Conservation (phyloP, 164 flowering plant species). For the grape (Vitis vinifera) region DNA sequence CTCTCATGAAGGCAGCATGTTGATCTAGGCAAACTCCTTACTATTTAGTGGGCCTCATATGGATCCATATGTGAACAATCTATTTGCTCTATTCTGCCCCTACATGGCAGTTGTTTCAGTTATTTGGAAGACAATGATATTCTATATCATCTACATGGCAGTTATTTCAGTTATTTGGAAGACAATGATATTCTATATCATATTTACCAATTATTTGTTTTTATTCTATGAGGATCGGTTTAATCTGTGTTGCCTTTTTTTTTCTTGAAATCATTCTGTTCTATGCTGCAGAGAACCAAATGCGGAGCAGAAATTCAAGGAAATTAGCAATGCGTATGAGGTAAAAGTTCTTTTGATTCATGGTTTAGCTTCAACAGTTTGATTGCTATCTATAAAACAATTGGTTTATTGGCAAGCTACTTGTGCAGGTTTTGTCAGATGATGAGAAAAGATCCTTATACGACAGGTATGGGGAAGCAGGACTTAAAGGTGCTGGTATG, state of each 20-base stretch:
- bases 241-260: background rate
- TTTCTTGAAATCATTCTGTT: conserved; percentile 8
- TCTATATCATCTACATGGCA: background rate
- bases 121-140: background rate
- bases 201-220: background rate
- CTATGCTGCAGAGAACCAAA: conserved; percentile 70
- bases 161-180: too few relatives aligned
- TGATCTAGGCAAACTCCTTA: background rate
- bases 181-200: background rate
- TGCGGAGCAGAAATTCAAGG: conserved; percentile 91
- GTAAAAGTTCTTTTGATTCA: conserved; percentile 28
- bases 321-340: conserved; percentile 96
- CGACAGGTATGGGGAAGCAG: conserved; percentile 97
- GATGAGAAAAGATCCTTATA: conserved; percentile 91
- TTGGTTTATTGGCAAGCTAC: background rate
- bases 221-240: background rate
- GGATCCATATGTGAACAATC: background rate
- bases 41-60: background rate
- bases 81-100: too few relatives aligned
- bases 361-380: background rate
- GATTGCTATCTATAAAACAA: background rate
- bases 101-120: too few relatives aligned
- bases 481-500: conserved; percentile 84
- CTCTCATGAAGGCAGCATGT: background rate
- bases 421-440: conserved; percentile 87